Evolutionary conservation across 768 basidiomycete genomes (phyloP), one percentile per base, ranked within the genome.

Genomic region (Gymnopilus dilepis): DNA sequence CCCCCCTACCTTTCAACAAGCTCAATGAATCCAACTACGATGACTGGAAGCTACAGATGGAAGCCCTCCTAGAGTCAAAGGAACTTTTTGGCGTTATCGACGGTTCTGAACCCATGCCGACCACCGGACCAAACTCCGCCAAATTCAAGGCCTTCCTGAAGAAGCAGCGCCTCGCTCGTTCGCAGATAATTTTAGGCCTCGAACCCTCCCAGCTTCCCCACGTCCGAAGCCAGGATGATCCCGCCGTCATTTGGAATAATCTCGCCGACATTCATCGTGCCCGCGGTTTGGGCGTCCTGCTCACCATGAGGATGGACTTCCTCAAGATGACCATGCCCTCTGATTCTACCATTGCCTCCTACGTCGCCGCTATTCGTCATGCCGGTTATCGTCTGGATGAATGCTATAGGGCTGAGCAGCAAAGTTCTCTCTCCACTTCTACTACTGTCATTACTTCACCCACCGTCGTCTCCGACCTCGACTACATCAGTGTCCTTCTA

Each of bases 21-120:
- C 55, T 56, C 15, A 56, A 56, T 40, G 55, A 56, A 31, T 24
- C 55, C 55, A 56, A 56, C 55, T 56, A 56, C 26, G 30, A 56
- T 42, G 55, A 56, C 40, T 56, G 55, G 55, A 56, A 43, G 41
- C 26, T 56, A 9, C 40, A 41, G 38, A 56, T 56, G 55, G 55
- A 56, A 24, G 55, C 55, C 15, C 24, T 56, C 30, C 34, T 56
- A 41, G 55, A 56, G 55, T 37, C 37, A 22, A 56, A 56, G 30
- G 26, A 24, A 6, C 55, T 56, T 30, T 56, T 56, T 26, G 13
- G 19, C 3, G 15, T 56, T 42, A 26, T 51, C 33, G 31, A 34
- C n/a, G 28, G 48, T 21, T 8, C 15, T 13, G 28, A 31, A 8
- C 28, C 31, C 8, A 15, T 15, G 5, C 48, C 48, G 3, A 33